Base-by-base conservation (phyloP, 2,329 filamentous ascomycete genomes). In the Diaporthe citriasiana region DNA sequence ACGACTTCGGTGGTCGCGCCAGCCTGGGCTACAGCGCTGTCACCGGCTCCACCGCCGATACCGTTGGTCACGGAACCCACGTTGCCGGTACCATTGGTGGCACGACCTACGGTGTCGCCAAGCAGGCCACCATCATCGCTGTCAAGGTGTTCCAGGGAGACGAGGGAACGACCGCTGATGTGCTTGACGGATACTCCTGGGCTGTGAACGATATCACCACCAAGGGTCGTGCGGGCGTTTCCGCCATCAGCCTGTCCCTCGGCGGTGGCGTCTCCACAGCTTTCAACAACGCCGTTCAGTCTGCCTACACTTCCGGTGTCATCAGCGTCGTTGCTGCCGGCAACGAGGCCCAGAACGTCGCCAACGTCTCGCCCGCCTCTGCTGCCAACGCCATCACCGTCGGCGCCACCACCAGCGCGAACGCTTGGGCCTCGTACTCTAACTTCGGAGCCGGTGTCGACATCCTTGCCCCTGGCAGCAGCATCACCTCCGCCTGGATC, bases 361-460 rank as follows among this genome's bases (percentile, higher is more conserved):
- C 74, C 17, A 78, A 80, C 59, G 63, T 76, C 75, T 83, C 83
- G 1, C 83, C 84, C 0, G 83, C 82, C 0, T 85, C 83, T 0
- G 81, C 79, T 3, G 63, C 81, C 12, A 75, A 77, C 22, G 84
- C 84, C 40, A 82, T 88, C 53, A 86, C 84, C 1, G 85, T 88
- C 9, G 86, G 81, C 10, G 83, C 84, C 40, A 83, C 81, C 33
- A 79, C 81, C 50, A 47, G 45, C n/a, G 74, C 78, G 7, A 82
- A 85, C 77, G 68, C 65, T 12, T 78, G 80, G 3, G 82, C 84
- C 12, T 76, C 74, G 0, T 87, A 84, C 79, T 87, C 85, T 66
- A 89, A 89, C 82, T 88, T 80, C 35, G 87, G 87, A 17, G 50
- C 76, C 3, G 75, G 79, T 1, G 80, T 88, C 4, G 85, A 88